Base-by-base conservation (phyloP, 129 eudicot genomes). In the Flaveria ramosissima region DNA sequence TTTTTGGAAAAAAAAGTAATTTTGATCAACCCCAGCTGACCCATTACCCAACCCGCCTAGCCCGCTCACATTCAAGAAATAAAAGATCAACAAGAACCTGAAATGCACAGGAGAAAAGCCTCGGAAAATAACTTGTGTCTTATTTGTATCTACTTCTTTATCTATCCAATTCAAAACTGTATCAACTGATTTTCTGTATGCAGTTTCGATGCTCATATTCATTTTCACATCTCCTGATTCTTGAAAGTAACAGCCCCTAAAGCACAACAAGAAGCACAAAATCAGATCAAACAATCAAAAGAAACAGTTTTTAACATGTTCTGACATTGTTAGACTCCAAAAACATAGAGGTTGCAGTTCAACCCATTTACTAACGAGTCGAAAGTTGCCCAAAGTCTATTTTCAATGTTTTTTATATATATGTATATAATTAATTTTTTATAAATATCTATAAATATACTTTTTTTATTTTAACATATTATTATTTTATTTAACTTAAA, bases 81-180 rank as follows among this genome's bases (percentile, higher is more conserved):
- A 41, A 63, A 77, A 57, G 16, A 60, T 9, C 12, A 43, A 67
- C 27, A 3, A 5, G 77, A 78, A 93, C 98, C 98, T 88, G 87
- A 88, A 93, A 82, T 93, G 98, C 36, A 93, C 97, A 6, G 98
- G 97, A 84, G 98, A 87, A 86, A 83, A 93, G 84, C 89, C 79
- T 69, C 98, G 85, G 75, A 89, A 91, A 76, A 90, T 27, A 64
- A 93, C 90, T 72, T 84, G 95, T 9, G 97, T 87, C 86, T 84
- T 87, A 53, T 81, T 78, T 41, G 68, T 75, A 53, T 93, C 79
- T 19, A 93, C 88, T 87, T 91, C 91, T 30, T 74, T 81, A 74
- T 53, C 75, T 42, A 93, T 81, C 96, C 97, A 93, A 50, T 84
- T 70, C 62, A 81, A 70, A 71, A 91, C 70, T 63, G 97, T 93